These are phyloP conservation scores for Cardiospermum halicacabum DNA, from an alignment of 345 rosid species.

Conservation along the genomic window DNA sequence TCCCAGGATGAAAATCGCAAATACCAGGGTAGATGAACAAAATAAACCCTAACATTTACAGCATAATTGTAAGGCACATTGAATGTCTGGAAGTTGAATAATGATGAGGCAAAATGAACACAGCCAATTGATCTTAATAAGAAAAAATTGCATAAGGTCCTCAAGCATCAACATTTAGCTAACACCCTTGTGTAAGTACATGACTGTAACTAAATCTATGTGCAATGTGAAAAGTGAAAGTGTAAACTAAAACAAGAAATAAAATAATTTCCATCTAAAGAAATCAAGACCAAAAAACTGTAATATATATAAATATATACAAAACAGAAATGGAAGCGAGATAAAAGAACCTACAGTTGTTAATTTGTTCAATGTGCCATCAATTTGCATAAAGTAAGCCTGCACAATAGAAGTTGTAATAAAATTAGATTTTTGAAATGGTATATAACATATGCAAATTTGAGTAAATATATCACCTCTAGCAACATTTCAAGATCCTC, in stretches of 20 bases:
- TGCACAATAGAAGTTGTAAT: slow-evolving; percentile 29
- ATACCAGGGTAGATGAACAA: background rate
- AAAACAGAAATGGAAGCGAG: slow-evolving; percentile 2
- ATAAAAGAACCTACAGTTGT: slow-evolving; percentile 46
- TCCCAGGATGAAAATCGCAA: background rate
- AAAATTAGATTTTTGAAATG: background rate
- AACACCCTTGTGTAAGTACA: too few relatives aligned
- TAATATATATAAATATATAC: background rate
- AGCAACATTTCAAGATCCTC: slow-evolving; percentile 99
- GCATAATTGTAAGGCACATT: background rate
- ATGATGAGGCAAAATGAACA: background rate
- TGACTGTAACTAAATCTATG: too few relatives aligned
- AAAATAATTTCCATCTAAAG: background rate
- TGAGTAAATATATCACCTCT: slow-evolving; percentile 46
- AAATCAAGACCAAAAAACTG: background rate
- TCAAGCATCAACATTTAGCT: background rate
- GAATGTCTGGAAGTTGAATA: background rate
- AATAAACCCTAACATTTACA: background rate
- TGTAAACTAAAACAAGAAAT: background rate
- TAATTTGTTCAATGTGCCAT: slow-evolving; percentile 83
- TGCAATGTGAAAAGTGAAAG: background rate
- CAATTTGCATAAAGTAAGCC: slow-evolving; percentile 97
- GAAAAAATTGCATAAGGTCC: background rate
- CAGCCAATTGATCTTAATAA: background rate
- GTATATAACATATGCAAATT: slow-evolving; percentile 5